Evolutionary conservation across 305 asterid genomes (phyloP).

Genomic region (Fraxinus platypoda): DNA sequence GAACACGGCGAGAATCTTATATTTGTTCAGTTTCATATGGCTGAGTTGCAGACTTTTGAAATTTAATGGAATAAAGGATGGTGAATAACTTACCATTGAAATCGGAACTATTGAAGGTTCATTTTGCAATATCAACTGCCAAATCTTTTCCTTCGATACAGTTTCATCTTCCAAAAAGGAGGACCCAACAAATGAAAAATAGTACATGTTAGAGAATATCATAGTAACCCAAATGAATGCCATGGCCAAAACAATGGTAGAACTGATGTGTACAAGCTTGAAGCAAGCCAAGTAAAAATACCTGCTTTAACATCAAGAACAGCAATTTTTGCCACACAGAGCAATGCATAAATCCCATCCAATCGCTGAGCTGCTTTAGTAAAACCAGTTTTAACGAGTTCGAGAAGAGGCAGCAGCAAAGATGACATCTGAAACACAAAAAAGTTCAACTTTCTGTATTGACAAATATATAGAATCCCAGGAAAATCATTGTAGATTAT

Average conservation of each 20-base stretch:
- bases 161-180: constrained; percentile 66
- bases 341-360: constrained; percentile 92
- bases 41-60: constrained; percentile 10
- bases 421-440: constrained; percentile 60
- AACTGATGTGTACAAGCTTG: constrained; percentile 14
- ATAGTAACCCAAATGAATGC: background rate
- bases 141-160: constrained; percentile 83
- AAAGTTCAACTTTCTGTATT: constrained; percentile 16
- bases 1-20: background rate
- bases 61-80: background rate
- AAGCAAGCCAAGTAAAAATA: constrained; percentile 31
- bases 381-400: constrained; percentile 89
- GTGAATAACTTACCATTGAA: constrained; percentile 63
- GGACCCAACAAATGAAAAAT: constrained; percentile 28
- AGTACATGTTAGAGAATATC: constrained; percentile 19
- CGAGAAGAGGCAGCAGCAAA: constrained; percentile 77
- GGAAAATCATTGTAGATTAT: constrained; percentile 3
- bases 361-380: constrained; percentile 87
- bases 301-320: constrained; percentile 95
- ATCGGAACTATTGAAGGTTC: constrained; percentile 85
- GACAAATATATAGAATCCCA: constrained; percentile 4
- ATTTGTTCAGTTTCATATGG: background rate
- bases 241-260: constrained; percentile 6
- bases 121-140: constrained; percentile 87
- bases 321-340: constrained; percentile 72